Base-by-base conservation (phyloP, 257 asterid species). In the Lavandula angustifolia region DNA sequence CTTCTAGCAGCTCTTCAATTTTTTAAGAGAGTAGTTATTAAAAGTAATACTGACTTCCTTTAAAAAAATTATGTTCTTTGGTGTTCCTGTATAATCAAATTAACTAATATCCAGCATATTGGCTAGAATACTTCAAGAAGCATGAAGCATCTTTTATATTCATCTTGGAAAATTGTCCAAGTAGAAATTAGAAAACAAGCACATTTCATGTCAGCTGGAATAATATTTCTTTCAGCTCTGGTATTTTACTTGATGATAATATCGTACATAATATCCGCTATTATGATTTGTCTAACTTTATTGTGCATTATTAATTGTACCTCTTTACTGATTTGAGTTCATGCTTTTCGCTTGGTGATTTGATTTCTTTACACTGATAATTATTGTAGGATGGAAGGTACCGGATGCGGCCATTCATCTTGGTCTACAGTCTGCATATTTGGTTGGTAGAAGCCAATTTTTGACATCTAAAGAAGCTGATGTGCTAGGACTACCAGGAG, bases 371-470 rank as follows among this genome's bases (percentile, higher is more conserved):
- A 33, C 43, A 27, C 46, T 64, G 48, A 32, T 40, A 35, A 54
- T 14, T 47, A 46, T 77, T 63, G 53, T 82, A 90, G 97, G 98
- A 27, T 92, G 95, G 94, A 75, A 76, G 38, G 62, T 92, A 48
- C 82, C 94, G 7, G 77, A 79, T 66, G 62, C 70, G 52, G 84
- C 97, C 62, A 77, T 92, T 57, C 92, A 84, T 55, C 75, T 87
- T 72, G 99, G 99, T 77, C 75, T 92, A 51, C 88, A 92, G 78
- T 16, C 73, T 59, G 83, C 94, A 27, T 64, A 64, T 84, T 71
- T 92, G 84, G 85, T 71, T 57, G 97, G 99, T 13, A 82, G 99
- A 82, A 84, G 76, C 74, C 99, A 92, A 68, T 59, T 92, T 75
- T 77, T 92, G 72, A 80, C 90, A 60, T 73, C 72, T 22, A 72